Percentiles rank a stretch among this genome's conserved stretches.
Evolutionary conservation across 768 basidiomycete species (phyloP).

Genomic region (Kwoniella bestiolae): DNA sequence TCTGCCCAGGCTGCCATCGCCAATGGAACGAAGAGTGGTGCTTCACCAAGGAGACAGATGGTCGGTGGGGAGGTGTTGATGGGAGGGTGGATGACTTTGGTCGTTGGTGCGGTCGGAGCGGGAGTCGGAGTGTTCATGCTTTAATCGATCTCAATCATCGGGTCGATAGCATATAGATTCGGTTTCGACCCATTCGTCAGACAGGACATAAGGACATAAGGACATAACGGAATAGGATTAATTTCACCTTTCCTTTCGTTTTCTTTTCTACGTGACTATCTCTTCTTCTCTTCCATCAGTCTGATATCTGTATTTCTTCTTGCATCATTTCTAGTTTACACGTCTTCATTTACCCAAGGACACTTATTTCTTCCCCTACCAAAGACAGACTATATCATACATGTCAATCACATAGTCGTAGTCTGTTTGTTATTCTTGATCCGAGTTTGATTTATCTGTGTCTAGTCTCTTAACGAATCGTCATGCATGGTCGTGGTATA

Average conservation of each 20-base stretch:
- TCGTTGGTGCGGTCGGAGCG: constrained; percentile 22
- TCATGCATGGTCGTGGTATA: constrained; percentile 2
- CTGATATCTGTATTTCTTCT: constrained; percentile 1
- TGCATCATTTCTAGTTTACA: background rate
- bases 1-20: constrained; percentile 29
- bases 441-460: background rate
- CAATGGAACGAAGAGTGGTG: background rate
- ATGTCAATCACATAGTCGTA: background rate
- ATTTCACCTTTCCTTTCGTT: background rate
- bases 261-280: background rate
- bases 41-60: constrained; percentile 1
- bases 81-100: constrained; percentile 24
- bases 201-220: too few species aligned
- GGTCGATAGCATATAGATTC: too few species aligned
- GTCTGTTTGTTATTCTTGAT: background rate
- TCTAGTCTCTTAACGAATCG: background rate
- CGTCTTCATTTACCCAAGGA: background rate
- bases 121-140: constrained; percentile 22
- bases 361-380: background rate
- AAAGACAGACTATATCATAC: background rate
- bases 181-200: too few species aligned
- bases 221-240: background rate
- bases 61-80: constrained; percentile 1
- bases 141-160: too few species aligned
- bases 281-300: background rate